These are phyloP conservation scores for Saussurea involucrata DNA, from an alignment of 129 eudicot species.

Conservation along the genomic window DNA sequence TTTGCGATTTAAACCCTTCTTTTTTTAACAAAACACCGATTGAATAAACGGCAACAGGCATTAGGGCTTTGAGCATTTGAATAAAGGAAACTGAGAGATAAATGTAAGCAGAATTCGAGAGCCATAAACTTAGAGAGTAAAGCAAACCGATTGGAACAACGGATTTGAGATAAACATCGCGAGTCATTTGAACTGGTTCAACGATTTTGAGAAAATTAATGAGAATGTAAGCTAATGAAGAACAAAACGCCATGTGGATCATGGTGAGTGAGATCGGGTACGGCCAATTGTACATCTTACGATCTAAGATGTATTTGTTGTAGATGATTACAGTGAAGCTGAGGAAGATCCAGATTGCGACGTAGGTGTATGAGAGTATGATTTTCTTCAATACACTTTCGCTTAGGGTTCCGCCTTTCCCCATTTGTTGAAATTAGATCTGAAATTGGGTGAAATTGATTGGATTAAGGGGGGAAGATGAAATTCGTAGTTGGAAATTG, in stretches of 20 bases:
- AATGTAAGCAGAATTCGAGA: constrained; percentile 47
- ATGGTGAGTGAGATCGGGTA: constrained; percentile 45
- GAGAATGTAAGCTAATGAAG: constrained; percentile 33
- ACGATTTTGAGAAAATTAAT: constrained; percentile 31
- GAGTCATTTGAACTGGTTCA: constrained; percentile 37
- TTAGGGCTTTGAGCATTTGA: constrained; percentile 51
- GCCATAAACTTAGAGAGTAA: constrained; percentile 41
- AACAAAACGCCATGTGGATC: constrained; percentile 47
- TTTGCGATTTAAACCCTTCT: constrained; percentile 26
- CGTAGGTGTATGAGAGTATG: constrained; percentile 41
- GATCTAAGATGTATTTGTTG: constrained; percentile 48
- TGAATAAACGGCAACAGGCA: constrained; percentile 50
- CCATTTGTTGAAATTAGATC: constrained; percentile 22
- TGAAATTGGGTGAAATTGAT: not conserved
- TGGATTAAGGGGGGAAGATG: not conserved
- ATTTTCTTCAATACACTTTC: constrained; percentile 39
- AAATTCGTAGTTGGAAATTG: not conserved
- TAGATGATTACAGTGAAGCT: constrained; percentile 41
- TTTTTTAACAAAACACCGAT: constrained; percentile 39
- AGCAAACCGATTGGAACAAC: constrained; percentile 47
- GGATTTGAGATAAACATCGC: constrained; percentile 30
- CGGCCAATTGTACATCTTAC: constrained; percentile 48
- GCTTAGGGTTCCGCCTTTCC: constrained; percentile 31
- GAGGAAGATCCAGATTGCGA: constrained; percentile 41
- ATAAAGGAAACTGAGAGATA: constrained; percentile 44